Evolutionary conservation across 352 stramenopile species (phyloP).

Genomic region (Phytophthora ohioensis): DNA sequence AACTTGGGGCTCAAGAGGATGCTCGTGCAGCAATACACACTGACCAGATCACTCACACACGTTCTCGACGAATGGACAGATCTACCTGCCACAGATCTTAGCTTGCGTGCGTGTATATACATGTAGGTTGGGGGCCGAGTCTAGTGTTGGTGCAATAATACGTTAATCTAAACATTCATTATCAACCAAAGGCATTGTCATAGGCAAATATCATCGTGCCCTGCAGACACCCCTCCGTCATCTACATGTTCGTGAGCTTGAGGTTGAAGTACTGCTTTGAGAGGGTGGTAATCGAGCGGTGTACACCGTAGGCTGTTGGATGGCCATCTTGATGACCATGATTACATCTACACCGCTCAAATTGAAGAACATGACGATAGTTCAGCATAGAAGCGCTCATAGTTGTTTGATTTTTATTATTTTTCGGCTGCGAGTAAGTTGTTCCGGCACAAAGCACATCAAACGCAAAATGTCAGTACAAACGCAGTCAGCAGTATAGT

Average conservation of each 20-base stretch:
- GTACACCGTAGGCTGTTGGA: background rate
- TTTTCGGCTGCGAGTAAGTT: too few species aligned
- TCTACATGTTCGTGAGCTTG: background rate
- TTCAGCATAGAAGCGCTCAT: too few species aligned
- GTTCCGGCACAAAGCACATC: too few species aligned
- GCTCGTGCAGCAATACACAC: slow-evolving; percentile 21
- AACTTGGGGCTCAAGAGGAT: slow-evolving; percentile 31
- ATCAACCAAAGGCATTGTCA: background rate
- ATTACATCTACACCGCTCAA: background rate
- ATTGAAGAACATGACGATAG: too few species aligned
- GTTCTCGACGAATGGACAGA: slow-evolving; percentile 22
- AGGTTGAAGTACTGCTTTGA: background rate
- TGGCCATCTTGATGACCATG: slow-evolving; percentile 12
- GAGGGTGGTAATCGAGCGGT: background rate
- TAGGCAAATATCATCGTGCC: background rate
- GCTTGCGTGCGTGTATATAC: slow-evolving; percentile 3
- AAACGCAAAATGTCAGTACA: too few species aligned
- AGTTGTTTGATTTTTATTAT: too few species aligned
- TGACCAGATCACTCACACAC: slow-evolving; percentile 22
- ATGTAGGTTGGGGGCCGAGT: background rate
- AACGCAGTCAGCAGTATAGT: too few species aligned
- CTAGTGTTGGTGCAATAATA: background rate
- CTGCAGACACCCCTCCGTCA: too few species aligned
- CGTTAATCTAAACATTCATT: background rate
- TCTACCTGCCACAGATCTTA: slow-evolving; percentile 14